Conservation (phyloP, 2,329 filamentous ascomycete species). For the Fusarium cyanostomum region DNA sequence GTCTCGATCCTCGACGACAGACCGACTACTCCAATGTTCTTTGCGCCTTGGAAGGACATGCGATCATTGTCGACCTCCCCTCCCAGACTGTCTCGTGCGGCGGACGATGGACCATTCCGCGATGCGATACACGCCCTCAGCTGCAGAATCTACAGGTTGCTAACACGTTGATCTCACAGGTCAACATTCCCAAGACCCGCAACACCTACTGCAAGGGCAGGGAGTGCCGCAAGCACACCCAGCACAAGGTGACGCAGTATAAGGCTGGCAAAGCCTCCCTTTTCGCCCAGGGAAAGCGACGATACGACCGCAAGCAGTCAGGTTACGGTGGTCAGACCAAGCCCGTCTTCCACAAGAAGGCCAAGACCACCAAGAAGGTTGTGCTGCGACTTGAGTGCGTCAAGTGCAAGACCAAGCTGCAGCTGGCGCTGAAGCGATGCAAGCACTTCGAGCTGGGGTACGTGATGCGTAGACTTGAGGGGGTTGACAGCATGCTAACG, state of each 20-base stretch:
- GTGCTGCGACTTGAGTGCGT: conserved; percentile 98
- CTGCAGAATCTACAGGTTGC: conserved; percentile 33
- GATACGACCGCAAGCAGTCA: conserved; percentile 99
- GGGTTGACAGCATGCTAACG: conserved; percentile 52
- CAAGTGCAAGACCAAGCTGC: conserved; percentile 96
- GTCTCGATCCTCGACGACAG: conserved; percentile 30
- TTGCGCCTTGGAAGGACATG: neutral
- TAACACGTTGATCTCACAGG: conserved; percentile 62
- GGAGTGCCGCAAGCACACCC: conserved; percentile 90
- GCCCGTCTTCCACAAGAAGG: conserved; percentile 99
- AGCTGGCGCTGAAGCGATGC: conserved; percentile 99
- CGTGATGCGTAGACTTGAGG: conserved; percentile 50
- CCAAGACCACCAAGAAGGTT: conserved; percentile 99
- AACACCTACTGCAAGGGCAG: conserved; percentile 98
- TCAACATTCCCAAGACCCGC: conserved; percentile 98
- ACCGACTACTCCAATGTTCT: neutral
- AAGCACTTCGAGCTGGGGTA: conserved; percentile 99
- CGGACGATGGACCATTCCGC: conserved; percentile 12
- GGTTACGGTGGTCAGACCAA: conserved; percentile 99
- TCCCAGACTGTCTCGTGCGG: conserved; percentile 37
- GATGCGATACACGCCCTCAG: conserved; percentile 18
- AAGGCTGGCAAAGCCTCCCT: conserved; percentile 96
- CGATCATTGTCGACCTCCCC: conserved; percentile 9
- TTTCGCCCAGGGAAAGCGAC: conserved; percentile 98
- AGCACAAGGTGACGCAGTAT: conserved; percentile 96